A percentile compares a stretch with the other conserved stretches of the same genome.
phyloP scores from a whole-genome alignment of 129 eudicot genomes.

The Saposhnikovia divaricata region DNA sequence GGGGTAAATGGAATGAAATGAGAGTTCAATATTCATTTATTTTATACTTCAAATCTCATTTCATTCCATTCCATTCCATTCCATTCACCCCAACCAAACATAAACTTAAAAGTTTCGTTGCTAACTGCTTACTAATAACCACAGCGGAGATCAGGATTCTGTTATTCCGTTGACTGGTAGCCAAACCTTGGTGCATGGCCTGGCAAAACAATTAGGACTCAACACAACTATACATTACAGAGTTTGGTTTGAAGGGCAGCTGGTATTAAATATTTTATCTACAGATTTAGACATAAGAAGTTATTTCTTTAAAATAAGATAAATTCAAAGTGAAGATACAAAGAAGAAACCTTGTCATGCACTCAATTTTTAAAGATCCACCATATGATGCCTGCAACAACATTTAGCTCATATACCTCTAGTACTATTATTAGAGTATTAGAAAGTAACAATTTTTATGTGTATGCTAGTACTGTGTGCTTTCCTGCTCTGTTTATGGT shows the following conservation, averaged over 20 bases:
- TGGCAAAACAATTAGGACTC: slow-evolving; percentile 52
- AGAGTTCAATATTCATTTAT: too few species aligned
- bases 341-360: not conserved
- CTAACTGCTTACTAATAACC: not conserved
- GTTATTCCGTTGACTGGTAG: slow-evolving; percentile 77
- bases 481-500: too few species aligned
- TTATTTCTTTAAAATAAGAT: too few species aligned
- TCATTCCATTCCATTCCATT: too few species aligned
- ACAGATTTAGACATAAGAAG: not conserved
- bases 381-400: not conserved
- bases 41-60: too few species aligned
- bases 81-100: too few species aligned
- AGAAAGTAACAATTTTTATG: too few species aligned
- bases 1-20: too few species aligned
- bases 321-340: too few species aligned
- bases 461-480: too few species aligned
- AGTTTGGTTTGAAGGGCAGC: slow-evolving; percentile 68
- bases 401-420: not conserved
- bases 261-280: slow-evolving; percentile 25
- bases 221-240: slow-evolving; percentile 60
- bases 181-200: slow-evolving; percentile 49
- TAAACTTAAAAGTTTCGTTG: not conserved
- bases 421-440: too few species aligned
- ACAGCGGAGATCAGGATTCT: slow-evolving; percentile 86
- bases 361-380: not conserved